These are phyloP conservation scores for Leccinum variabile DNA, from an alignment of 1,284 basidiomycete genomes.

Conservation along the genomic window DNA sequence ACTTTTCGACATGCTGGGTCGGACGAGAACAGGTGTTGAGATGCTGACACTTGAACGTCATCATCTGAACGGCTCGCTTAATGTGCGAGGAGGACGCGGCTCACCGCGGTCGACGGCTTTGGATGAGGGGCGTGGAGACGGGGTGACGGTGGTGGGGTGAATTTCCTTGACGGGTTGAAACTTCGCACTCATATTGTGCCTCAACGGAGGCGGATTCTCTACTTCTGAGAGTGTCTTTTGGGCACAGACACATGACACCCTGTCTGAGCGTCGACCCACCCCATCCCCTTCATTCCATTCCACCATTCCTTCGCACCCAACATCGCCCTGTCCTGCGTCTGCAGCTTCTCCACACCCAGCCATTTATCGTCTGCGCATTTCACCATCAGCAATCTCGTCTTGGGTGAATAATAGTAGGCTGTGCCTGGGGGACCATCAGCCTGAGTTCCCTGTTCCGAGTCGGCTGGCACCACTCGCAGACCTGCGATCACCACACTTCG, in stretches of 20 bases:
- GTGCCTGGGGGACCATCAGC: slow-evolving; percentile 9
- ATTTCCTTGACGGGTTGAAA: slow-evolving; percentile 19
- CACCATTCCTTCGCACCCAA: slow-evolving; percentile 37
- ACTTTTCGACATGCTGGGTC: slow-evolving; percentile 92
- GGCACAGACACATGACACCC: slow-evolving; percentile 14
- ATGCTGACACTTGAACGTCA: slow-evolving; percentile 36
- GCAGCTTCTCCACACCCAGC: slow-evolving; percentile 28
- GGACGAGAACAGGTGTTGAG: slow-evolving; percentile 55
- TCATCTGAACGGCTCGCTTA: slow-evolving; percentile 3
- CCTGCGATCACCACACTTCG: slow-evolving; percentile 36
- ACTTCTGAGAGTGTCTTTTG: background rate
- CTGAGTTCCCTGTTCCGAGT: slow-evolving; percentile 4
- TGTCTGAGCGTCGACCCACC: slow-evolving; percentile 20
- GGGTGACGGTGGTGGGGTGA: slow-evolving; percentile 18
- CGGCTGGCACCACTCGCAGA: slow-evolving; percentile 12
- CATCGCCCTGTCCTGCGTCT: slow-evolving; percentile 35
- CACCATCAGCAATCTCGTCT: slow-evolving; percentile 21
- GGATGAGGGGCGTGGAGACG: slow-evolving; percentile 39
- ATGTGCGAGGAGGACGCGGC: slow-evolving; percentile 23
- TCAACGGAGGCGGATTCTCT: slow-evolving; percentile 19
- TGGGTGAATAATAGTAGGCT: slow-evolving; percentile 21
- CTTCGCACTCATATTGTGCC: slow-evolving; percentile 25
- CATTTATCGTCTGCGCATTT: slow-evolving; percentile 26
- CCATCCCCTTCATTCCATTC: slow-evolving; percentile 35
- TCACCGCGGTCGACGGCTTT: slow-evolving; percentile 50